phyloP scores from a whole-genome alignment of 331 rosid genomes.

The Spiraea crenata region DNA sequence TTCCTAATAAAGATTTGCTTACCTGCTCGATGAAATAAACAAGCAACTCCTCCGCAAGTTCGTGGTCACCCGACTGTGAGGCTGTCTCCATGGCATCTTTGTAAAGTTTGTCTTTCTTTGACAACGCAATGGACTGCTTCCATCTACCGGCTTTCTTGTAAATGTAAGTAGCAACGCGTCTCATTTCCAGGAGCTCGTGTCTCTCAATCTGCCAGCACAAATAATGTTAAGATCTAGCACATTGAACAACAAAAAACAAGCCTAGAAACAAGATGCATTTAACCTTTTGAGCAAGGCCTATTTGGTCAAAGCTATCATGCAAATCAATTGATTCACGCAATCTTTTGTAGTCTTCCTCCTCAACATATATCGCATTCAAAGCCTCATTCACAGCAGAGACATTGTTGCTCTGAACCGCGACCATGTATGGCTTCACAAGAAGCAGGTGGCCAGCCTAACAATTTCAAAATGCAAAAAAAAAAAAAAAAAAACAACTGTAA shows the following conservation, averaged over 20 bases:
- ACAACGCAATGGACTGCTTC: conserved; percentile 94
- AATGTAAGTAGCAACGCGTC: conserved; percentile 90
- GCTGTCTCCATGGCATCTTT: conserved; percentile 97
- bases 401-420: conserved; percentile 98
- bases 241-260: conserved; percentile 10
- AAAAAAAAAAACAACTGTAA: conserved; percentile 4
- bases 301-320: conserved; percentile 97
- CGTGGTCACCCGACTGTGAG: conserved; percentile 90
- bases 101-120: conserved; percentile 93
- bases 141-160: conserved; percentile 95
- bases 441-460: conserved; percentile 92
- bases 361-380: conserved; percentile 91
- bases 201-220: conserved; percentile 78
- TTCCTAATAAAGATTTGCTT: conserved; percentile 3
- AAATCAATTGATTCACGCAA: conserved; percentile 94
- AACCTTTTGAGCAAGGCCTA: conserved; percentile 98
- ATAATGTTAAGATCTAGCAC: conserved; percentile 25
- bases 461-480: conserved; percentile 14
- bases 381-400: conserved; percentile 99
- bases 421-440: conserved; percentile 99
- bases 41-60: conserved; percentile 93
- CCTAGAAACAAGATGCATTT: conserved; percentile 23
- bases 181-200: conserved; percentile 94
- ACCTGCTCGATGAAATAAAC: conserved; percentile 96
- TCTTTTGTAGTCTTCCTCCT: conserved; percentile 98